These are phyloP conservation scores for Niveomyces coronatus DNA, from an alignment of 2,329 filamentous ascomycete species.

Conservation along the genomic window DNA sequence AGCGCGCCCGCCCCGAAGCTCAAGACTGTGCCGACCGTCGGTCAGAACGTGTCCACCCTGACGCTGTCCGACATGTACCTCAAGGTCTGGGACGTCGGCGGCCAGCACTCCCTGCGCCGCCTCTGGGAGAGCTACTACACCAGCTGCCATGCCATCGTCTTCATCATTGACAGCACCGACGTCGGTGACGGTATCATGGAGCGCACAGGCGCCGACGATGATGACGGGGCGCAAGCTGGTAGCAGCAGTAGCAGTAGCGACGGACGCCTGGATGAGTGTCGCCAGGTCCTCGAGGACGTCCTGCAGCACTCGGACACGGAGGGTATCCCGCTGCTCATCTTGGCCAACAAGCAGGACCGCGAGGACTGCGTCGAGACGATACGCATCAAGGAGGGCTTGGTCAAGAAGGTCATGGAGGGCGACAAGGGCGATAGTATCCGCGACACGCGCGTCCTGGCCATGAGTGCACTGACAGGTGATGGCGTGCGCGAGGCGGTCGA, in stretches of 20 bases:
- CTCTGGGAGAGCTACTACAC: slow-evolving; percentile 96
- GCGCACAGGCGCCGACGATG: too few species aligned
- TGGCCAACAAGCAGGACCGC: slow-evolving; percentile 96
- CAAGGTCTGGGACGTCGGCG: slow-evolving; percentile 97
- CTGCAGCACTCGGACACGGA: slow-evolving; percentile 79
- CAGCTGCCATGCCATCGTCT: slow-evolving; percentile 91
- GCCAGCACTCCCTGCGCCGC: slow-evolving; percentile 77
- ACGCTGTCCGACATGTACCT: slow-evolving; percentile 89
- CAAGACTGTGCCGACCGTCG: slow-evolving; percentile 92
- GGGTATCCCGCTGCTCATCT: slow-evolving; percentile 80
- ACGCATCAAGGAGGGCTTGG: slow-evolving; percentile 89
- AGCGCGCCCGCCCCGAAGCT: slow-evolving; percentile 52
- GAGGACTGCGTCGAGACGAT: slow-evolving; percentile 98
- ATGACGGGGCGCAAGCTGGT: too few species aligned
- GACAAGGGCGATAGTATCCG: slow-evolving; percentile 78
- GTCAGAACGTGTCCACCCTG: slow-evolving; percentile 92
- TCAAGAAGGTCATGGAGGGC: slow-evolving; percentile 91
- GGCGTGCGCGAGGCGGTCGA: slow-evolving; percentile 95
- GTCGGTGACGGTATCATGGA: slow-evolving; percentile 71
- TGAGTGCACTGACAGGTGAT: slow-evolving; percentile 79
- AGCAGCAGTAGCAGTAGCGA: too few species aligned
- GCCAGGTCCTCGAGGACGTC: slow-evolving; percentile 80
- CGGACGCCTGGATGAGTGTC: slow-evolving; percentile 74
- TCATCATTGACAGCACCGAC: slow-evolving; percentile 92
- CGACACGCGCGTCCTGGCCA: slow-evolving; percentile 82